phyloP scores from a whole-genome alignment of 75 land plant species.

The Gnetum montanum region DNA sequence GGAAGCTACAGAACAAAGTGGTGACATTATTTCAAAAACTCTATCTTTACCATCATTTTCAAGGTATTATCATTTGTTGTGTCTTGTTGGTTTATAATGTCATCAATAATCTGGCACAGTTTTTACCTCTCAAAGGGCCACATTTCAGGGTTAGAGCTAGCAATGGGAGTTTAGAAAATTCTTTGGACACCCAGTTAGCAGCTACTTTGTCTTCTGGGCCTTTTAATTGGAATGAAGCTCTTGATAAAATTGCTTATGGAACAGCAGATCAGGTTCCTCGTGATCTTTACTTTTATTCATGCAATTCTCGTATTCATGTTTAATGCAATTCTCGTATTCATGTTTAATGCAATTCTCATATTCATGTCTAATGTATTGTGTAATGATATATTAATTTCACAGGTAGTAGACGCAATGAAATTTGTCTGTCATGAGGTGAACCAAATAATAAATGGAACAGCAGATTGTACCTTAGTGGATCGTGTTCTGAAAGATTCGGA shows the following conservation, averaged over 20 bases:
- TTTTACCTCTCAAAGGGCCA: not conserved
- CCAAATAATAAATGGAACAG: slow-evolving; percentile 66
- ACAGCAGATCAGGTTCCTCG: slow-evolving; percentile 77
- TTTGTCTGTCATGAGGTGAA: slow-evolving; percentile 92
- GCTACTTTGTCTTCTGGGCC: slow-evolving; percentile 40
- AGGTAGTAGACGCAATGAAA: slow-evolving; percentile 99
- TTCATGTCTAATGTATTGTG: not conserved
- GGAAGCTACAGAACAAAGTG: slow-evolving; percentile 78
- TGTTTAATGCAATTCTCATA: not conserved
- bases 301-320: not conserved
- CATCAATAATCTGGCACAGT: not conserved
- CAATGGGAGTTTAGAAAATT: slow-evolving; percentile 44
- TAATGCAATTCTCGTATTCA: not conserved
- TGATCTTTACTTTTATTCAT: not conserved
- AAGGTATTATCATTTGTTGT: slow-evolving; percentile 32
- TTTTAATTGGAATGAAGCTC: slow-evolving; percentile 92
- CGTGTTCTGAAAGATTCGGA: slow-evolving; percentile 85
- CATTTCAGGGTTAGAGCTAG: slow-evolving; percentile 34
- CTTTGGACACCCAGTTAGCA: slow-evolving; percentile 28
- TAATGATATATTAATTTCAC: too few relatives aligned
- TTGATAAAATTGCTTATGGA: slow-evolving; percentile 79
- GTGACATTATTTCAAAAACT: slow-evolving; percentile 40
- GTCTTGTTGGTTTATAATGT: too few relatives aligned
- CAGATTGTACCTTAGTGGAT: slow-evolving; percentile 67
- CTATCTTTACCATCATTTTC: slow-evolving; percentile 24